Percentiles rank a stretch among this genome's conserved stretches.
These are phyloP conservation scores for Dryadomyces quercus-mongolicae DNA, from an alignment of 2,329 filamentous ascomycete species.

Conservation along the genomic window DNA sequence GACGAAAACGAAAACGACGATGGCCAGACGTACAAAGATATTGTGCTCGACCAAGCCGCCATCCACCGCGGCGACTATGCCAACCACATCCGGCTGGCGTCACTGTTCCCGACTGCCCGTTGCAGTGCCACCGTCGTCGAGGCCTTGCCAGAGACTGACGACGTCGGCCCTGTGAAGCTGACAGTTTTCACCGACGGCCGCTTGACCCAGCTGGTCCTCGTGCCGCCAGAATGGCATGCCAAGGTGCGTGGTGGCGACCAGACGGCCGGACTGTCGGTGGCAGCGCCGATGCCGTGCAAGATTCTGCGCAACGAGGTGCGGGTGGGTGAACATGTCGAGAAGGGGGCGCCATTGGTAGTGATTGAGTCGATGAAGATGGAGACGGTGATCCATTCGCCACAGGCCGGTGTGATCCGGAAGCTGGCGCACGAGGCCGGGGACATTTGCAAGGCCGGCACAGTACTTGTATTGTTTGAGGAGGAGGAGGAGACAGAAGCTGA, in stretches of 20 bases:
- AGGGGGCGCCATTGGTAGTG: conserved; percentile 80
- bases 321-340: conserved; percentile 71
- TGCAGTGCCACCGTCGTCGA: conserved; percentile 67
- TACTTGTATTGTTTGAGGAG: conserved; percentile 59
- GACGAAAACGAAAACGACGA: no score
- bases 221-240: conserved; percentile 66
- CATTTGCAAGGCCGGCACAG: conserved; percentile 66
- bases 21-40: conserved; percentile 31
- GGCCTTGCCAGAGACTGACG: conserved; percentile 23
- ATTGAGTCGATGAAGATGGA: conserved; percentile 91
- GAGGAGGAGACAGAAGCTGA: not conserved
- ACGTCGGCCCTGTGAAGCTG: conserved; percentile 35
- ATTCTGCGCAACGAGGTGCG: conserved; percentile 79
- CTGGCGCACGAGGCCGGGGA: conserved; percentile 66
- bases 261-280: conserved; percentile 68
- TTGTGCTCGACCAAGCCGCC: conserved; percentile 26
- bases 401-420: conserved; percentile 58
- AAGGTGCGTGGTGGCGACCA: conserved; percentile 61
- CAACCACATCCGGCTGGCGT: conserved; percentile 40
- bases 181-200: conserved; percentile 64
- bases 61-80: not conserved
- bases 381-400: conserved; percentile 67
- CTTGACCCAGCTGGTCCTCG: conserved; percentile 46
- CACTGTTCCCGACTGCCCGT: conserved; percentile 72
- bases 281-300: conserved; percentile 96